phyloP scores from a whole-genome alignment of 1,139 yeast genomes.

The Candida smagusa region DNA sequence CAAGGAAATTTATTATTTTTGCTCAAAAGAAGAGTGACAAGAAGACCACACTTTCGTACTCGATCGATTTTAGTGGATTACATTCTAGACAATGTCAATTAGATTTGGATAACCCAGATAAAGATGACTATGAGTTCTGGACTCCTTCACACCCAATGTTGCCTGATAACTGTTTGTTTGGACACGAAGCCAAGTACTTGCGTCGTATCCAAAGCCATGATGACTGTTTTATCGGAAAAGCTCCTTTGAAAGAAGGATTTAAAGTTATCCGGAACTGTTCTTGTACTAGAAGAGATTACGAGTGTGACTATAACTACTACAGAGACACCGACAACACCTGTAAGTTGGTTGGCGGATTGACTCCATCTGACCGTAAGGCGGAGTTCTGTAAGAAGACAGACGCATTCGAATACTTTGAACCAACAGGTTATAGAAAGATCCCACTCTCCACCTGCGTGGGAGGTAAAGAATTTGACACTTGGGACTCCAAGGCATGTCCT shows the following conservation, averaged over 20 bases:
- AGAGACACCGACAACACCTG: conserved; percentile 81
- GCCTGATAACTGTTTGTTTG: conserved; percentile 73
- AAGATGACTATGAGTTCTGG: conserved; percentile 82
- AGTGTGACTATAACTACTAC: conserved; percentile 85
- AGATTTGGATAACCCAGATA: conserved; percentile 54
- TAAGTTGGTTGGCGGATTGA: conserved; percentile 67
- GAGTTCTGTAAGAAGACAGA: conserved; percentile 57
- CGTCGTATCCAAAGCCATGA: conserved; percentile 59
- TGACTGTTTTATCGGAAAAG: conserved; percentile 81
- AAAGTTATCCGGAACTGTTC: conserved; percentile 65
- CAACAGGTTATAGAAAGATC: conserved; percentile 77
- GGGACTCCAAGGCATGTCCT: conserved; percentile 77
- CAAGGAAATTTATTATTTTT: conserved; percentile 59
- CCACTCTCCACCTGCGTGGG: conserved; percentile 75
- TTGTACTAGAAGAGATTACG: conserved; percentile 86
- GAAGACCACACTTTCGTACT: conserved; percentile 30
- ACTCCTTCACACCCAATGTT: conserved; percentile 68
- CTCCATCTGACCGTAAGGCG: conserved; percentile 60
- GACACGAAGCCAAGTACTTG: conserved; percentile 77
- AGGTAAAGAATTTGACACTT: conserved; percentile 65
- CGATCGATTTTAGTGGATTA: conserved; percentile 70
- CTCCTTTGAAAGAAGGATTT: conserved; percentile 63
- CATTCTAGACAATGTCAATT: conserved; percentile 68
- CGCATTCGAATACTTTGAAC: conserved; percentile 67
- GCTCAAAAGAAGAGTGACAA: conserved; percentile 16